Evolutionary conservation across 1,284 basidiomycete genomes (phyloP), one percentile per base, ranked within the genome.

Genomic region (Trametes versicolor): DNA sequence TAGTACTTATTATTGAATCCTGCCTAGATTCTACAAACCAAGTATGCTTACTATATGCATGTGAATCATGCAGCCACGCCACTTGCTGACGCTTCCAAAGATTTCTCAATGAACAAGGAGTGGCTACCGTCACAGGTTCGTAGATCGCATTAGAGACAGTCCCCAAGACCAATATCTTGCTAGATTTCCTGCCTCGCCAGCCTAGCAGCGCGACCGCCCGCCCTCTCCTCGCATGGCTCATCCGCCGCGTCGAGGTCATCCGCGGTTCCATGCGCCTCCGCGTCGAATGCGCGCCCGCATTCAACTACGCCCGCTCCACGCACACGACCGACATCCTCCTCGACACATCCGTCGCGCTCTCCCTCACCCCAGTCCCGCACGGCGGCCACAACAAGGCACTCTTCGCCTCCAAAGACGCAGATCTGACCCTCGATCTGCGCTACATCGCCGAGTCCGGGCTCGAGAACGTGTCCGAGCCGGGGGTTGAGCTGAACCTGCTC

Each of bases 281-380:
- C 60, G 85, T 97, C 77, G 92, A 97, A 79, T 96, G 94, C 72
- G 94, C 94, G 0, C 96, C 96, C 0, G 96, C 95, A 0, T 98
- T 98, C 86, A 92, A 97, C 78, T 98, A 98, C 73, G 95, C 94
- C 1, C 85, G 90, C 15, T 85, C 89, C 61, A 64, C 82, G 3
- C 96, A 98, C 77, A 85, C 82, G 3, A 90, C 91, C 0, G 77
- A 83, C 36, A 77, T 92, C 66, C 69, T 86, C 41, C 72, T 78
- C 12, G 39, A 72, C 65, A 61, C 61, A 57, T 70, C 67, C 48
- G 64, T 73, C 67, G 64, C 73, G 29, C 8, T 63, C 45, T 50
- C 63, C 36, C 45, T 60, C 55, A 60, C 70, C 9, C 19, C 66
- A 23, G 34, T 66, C 19, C 61, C 70, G 4, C 39, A 60, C 34